These are phyloP conservation scores for Sporothrix variecibatus DNA, from an alignment of 2,329 filamentous ascomycete species.

Conservation along the genomic window DNA sequence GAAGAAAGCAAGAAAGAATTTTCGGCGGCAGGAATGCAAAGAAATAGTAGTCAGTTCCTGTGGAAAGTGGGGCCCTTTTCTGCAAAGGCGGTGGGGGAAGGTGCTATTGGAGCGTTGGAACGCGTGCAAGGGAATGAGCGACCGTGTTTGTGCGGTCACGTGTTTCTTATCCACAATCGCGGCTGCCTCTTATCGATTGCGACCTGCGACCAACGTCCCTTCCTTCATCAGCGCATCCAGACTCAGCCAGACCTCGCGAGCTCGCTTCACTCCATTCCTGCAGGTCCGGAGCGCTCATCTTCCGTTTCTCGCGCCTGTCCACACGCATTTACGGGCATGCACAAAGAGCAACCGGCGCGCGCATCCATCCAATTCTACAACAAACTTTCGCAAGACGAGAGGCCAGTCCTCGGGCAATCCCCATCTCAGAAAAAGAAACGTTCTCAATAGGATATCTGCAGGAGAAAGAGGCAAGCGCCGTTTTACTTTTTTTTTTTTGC, in stretches of 20 bases:
- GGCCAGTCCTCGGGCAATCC: not conserved
- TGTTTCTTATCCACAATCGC: not conserved
- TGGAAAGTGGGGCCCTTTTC: not conserved
- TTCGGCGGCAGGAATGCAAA: constrained; percentile 19
- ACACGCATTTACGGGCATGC: not conserved
- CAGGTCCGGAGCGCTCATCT: not conserved
- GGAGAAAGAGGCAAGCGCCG: not conserved
- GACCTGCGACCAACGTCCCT: not conserved
- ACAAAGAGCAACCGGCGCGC: not conserved
- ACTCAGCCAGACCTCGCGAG: not conserved
- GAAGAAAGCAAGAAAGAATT: constrained; percentile 34
- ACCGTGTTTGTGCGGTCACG: not conserved
- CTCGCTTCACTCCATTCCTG: not conserved
- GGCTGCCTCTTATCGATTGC: not conserved
- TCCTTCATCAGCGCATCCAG: not conserved
- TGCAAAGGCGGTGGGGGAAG: constrained; percentile 15
- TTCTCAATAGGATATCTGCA: not conserved
- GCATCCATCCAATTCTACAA: not conserved
- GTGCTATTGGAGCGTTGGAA: not conserved
- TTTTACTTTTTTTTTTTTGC: constrained; percentile 9
- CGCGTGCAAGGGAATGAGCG: not conserved
- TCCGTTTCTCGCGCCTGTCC: constrained; percentile 3
- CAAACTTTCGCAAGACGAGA: not conserved
- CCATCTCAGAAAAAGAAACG: not conserved
- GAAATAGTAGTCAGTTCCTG: constrained; percentile 15